Percentiles rank a stretch among this genome's conserved stretches.
These are phyloP conservation scores for Diaporthe citriasiana DNA, from an alignment of 2,329 filamentous ascomycete genomes.

Conservation along the genomic window DNA sequence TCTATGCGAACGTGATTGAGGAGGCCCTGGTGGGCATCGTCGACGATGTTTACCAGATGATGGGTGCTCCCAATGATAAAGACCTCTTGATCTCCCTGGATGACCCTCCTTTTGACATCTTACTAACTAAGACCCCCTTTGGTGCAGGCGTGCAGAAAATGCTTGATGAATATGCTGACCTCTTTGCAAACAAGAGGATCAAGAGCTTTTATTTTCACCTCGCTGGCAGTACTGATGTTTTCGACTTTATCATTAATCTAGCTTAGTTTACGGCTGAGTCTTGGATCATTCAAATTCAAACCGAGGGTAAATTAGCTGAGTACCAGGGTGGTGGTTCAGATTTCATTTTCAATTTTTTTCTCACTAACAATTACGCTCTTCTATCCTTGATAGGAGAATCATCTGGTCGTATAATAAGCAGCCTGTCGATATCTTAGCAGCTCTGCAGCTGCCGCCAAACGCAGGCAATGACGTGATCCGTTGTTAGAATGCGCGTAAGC, in stretches of 20 bases:
- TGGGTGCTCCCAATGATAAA: background rate
- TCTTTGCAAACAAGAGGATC: background rate
- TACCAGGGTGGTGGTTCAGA: rapidly evolving
- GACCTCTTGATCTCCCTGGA: background rate
- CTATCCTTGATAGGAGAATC: too few species aligned
- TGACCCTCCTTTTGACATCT: background rate
- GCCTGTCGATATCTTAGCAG: too few species aligned
- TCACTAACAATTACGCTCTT: background rate
- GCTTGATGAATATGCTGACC: background rate
- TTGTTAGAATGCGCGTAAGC: too few species aligned
- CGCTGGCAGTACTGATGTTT: background rate
- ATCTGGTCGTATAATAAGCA: too few species aligned
- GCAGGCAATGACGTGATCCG: too few species aligned
- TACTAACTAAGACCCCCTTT: background rate
- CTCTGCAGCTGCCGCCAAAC: too few species aligned
- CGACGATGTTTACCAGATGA: background rate
- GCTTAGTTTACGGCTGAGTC: background rate
- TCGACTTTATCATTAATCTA: background rate
- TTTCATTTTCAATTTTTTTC: background rate
- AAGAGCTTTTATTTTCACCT: background rate
- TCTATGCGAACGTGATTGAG: background rate
- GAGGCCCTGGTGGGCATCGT: background rate
- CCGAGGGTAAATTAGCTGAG: background rate
- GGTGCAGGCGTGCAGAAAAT: background rate
- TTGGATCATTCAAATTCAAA: background rate